Evolutionary conservation across 192 early-diverging fungal species (phyloP).

Genomic region (Coemansia sp.): DNA sequence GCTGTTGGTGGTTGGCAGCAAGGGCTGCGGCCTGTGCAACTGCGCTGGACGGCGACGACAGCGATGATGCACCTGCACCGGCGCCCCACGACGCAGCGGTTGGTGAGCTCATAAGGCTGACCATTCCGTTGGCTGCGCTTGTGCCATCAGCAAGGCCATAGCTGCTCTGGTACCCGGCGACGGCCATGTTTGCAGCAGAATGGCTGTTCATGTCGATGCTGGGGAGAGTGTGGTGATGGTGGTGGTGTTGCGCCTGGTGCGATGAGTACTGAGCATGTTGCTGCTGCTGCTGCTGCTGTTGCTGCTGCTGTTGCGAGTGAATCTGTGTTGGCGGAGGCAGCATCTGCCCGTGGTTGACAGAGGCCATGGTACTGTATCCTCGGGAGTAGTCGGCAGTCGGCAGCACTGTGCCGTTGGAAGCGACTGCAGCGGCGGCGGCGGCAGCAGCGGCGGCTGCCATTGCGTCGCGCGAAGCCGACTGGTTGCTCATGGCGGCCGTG

Average conservation of each 20-base stretch:
- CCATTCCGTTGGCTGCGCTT: slow-evolving; percentile 34
- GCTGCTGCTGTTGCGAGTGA: slow-evolving; percentile 35
- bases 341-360: slow-evolving; percentile 41
- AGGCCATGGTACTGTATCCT: slow-evolving; percentile 46
- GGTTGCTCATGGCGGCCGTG: slow-evolving; percentile 20
- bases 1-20: slow-evolving; percentile 28
- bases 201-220: slow-evolving; percentile 55
- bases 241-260: slow-evolving; percentile 29
- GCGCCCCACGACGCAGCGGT: slow-evolving; percentile 46
- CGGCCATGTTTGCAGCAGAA: slow-evolving; percentile 31
- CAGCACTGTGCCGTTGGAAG: slow-evolving; percentile 25
- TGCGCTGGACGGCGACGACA: slow-evolving; percentile 36
- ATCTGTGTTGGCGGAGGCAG: slow-evolving; percentile 46
- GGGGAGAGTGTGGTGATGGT: slow-evolving; percentile 48
- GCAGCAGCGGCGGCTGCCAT: slow-evolving; percentile 40
- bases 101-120: slow-evolving; percentile 43
- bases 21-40: slow-evolving; percentile 38
- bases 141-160: slow-evolving; percentile 52
- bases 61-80: slow-evolving; percentile 25
- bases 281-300: slow-evolving; percentile 15
- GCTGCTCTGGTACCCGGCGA: slow-evolving; percentile 52
- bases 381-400: slow-evolving; percentile 43
- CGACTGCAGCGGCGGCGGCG: slow-evolving; percentile 30
- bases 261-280: slow-evolving; percentile 17
- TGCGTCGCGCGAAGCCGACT: slow-evolving; percentile 43